Evolutionary conservation across 2,329 filamentous ascomycete species (phyloP).

Genomic region (Stromatinia cepivora): DNA sequence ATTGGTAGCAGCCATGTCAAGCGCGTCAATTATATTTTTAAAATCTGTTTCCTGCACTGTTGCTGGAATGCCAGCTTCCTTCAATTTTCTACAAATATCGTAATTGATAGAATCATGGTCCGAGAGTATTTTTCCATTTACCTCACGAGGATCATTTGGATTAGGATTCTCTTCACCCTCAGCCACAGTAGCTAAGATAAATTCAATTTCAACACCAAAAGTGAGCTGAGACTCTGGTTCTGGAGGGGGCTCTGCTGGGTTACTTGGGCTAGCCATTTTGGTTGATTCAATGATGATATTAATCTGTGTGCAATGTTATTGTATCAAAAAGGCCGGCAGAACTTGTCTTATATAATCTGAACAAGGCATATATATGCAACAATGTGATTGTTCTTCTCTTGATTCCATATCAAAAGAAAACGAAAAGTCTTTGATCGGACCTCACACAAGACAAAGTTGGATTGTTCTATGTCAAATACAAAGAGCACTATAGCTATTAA

Average conservation of each 20-base stretch:
- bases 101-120: not conserved
- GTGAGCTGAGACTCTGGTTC: not conserved
- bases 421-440: not conserved
- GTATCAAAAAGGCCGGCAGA: no score
- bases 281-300: not conserved
- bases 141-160: slow-evolving; percentile 5
- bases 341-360: no score
- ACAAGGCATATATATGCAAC: not conserved
- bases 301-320: not conserved
- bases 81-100: not conserved
- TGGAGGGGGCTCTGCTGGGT: not conserved
- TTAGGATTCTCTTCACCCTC: not conserved
- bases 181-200: not conserved
- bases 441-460: not conserved
- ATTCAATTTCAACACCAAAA: slow-evolving; percentile 18
- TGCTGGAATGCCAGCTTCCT: not conserved
- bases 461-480: not conserved
- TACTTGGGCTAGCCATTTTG: not conserved
- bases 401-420: not conserved
- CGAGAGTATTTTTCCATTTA: not conserved
- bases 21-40: not conserved
- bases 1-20: not conserved
- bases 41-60: not conserved
- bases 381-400: not conserved
- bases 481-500: not conserved